phyloP scores from a whole-genome alignment of 306 rosid species.

The Vicia villosa region DNA sequence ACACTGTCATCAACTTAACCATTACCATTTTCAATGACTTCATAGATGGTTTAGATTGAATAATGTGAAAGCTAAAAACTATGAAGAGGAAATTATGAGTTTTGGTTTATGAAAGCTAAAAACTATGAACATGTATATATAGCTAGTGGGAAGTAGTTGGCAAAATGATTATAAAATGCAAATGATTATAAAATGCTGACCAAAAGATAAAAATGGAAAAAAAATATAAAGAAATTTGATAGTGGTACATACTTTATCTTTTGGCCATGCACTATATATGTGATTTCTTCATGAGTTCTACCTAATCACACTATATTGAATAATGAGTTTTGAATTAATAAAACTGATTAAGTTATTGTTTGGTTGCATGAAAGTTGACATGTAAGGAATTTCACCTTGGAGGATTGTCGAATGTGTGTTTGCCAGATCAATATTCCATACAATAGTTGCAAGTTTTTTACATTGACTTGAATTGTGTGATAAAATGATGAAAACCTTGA shows the following conservation, averaged over 20 bases:
- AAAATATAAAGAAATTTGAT: background rate
- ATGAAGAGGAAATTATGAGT: constrained; percentile 19
- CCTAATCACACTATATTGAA: constrained; percentile 31
- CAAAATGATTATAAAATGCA: constrained; percentile 5
- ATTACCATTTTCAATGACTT: constrained; percentile 38
- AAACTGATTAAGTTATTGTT: constrained; percentile 6
- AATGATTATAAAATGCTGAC: no score
- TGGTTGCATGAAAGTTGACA: constrained; percentile 46
- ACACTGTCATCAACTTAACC: constrained; percentile 29
- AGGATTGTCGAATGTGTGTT: constrained; percentile 34
- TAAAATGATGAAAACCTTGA: constrained; percentile 33
- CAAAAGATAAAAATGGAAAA: constrained; percentile 1
- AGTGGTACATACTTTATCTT: constrained; percentile 45
- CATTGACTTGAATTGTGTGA: background rate
- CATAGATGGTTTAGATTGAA: constrained; percentile 19
- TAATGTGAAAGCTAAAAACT: no score
- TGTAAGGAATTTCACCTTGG: constrained; percentile 43
- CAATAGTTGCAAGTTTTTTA: constrained; percentile 5
- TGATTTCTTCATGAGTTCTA: constrained; percentile 19
- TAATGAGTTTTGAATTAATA: constrained; percentile 20
- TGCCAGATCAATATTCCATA: constrained; percentile 29
- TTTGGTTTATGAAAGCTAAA: constrained; percentile 22
- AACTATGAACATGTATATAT: constrained; percentile 32
- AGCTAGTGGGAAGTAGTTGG: constrained; percentile 39
- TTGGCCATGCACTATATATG: constrained; percentile 24